These are phyloP conservation scores for Linanthus parryae DNA, from an alignment of 148 eudicot genomes.

Conservation along the genomic window DNA sequence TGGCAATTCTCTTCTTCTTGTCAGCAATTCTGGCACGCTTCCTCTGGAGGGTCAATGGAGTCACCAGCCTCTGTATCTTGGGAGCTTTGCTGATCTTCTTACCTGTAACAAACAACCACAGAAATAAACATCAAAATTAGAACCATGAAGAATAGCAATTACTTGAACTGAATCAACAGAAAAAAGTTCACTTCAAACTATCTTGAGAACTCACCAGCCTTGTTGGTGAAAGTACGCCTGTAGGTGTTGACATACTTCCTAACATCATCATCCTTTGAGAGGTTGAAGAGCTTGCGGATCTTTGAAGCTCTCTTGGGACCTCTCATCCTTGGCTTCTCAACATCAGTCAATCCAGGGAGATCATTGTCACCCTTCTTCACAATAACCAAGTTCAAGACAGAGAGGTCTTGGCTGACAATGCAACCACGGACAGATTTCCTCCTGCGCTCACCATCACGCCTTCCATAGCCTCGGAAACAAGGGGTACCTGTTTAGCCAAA, in stretches of 20 bases:
- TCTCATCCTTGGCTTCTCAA: conserved; percentile 12
- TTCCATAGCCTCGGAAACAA: conserved; percentile 12
- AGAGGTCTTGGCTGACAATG: conserved; percentile 9
- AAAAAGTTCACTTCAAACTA: too few relatives aligned
- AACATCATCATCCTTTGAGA: conserved; percentile 8
- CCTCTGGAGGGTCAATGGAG: conserved; percentile 14
- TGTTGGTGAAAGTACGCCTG: conserved; percentile 4
- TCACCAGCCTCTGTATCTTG: conserved; percentile 10
- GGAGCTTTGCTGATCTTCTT: conserved; percentile 6
- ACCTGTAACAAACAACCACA: not conserved
- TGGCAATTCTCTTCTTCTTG: conserved; percentile 10
- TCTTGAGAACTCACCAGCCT: conserved; percentile 2
- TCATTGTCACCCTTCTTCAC: conserved; percentile 13
- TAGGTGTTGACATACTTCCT: conserved; percentile 10
- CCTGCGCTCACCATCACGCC: conserved; percentile 10
- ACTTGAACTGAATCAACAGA: too few relatives aligned
- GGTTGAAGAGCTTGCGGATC: conserved; percentile 11
- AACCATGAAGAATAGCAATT: not conserved
- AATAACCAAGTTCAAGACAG: conserved; percentile 8
- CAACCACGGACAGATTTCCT: conserved; percentile 14
- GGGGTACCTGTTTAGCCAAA: too few relatives aligned
- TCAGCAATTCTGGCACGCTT: conserved; percentile 14
- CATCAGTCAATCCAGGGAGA: conserved; percentile 11
- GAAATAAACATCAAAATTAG: not conserved
- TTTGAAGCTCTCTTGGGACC: conserved; percentile 12